Base-by-base conservation (phyloP, 805 yeast genomes). In the Zygosaccharomyces gambellarensis region DNA sequence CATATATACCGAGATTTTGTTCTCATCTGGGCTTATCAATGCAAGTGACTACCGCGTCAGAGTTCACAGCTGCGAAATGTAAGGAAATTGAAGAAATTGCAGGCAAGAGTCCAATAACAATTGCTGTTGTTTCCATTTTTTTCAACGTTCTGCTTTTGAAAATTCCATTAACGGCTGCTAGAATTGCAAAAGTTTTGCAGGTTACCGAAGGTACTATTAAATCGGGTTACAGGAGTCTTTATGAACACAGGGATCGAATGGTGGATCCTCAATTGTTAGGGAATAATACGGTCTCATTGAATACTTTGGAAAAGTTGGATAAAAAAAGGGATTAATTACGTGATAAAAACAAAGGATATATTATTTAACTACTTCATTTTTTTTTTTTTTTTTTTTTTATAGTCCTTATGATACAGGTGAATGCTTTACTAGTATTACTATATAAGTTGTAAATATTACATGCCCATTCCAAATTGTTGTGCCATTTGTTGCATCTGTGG, bases 161-260 rank as follows among this genome's bases (percentile, higher is more conserved):
- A 39, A 83, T 84, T 30, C 85, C 82, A 46, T 73, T 88, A 36
- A 74, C 86, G 3, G 90, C 96, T 0, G 71, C 85, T 1, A 85
- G 81, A 61, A 90, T 94, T 48, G 87, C 95, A 11, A 96, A 89
- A 58, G 87, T 87, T 60, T 81, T 97, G n/a, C 98, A 97, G 58
- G 98, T 94, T 19, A 87, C 96, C 60, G 99, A 94, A 65, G 97
- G 98, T 57, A 94, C 99, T 1, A 90, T 94, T 60, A 89, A 94
- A 68, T 87, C 97, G 1, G 83, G 94, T 39, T 94, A 89, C 65
- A 87, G 87, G 66, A 83, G 83, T 39, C 73, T 94, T 69, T 84
- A 79, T 63, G 90, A 87, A 53, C 88, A 85, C 53, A 80, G 79
- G 59, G 82, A 80, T 28, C 75, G 77, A 58, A 76, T 90, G 43